Percentiles rank a stretch among this genome's conserved stretches.
Conservation (phyloP, 129 eudicot species). For the Cynara cardunculus region DNA sequence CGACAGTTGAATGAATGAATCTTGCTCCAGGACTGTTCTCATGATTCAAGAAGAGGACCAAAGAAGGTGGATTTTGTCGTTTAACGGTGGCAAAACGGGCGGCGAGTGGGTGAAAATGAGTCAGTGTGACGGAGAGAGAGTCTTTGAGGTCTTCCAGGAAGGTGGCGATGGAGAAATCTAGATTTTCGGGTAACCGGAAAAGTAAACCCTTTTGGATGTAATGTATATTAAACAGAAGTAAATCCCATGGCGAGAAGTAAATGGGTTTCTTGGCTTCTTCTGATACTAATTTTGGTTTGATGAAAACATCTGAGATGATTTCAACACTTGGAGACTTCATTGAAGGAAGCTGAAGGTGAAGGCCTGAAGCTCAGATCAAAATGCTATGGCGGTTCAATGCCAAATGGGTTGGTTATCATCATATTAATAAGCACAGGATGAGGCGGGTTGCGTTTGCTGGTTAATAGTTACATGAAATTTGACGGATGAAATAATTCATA, state of each 20-base stretch:
- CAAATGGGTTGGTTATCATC: no score
- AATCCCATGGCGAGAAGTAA: constrained; percentile 41
- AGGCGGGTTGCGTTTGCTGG: no score
- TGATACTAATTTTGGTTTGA: constrained; percentile 23
- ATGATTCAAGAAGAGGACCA: constrained; percentile 21
- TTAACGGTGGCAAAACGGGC: not conserved
- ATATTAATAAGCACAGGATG: no score
- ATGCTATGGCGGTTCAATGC: no score
- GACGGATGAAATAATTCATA: no score
- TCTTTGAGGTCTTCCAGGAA: not conserved
- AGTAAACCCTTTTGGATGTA: constrained; percentile 6
- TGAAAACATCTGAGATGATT: constrained; percentile 35
- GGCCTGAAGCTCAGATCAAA: no score
- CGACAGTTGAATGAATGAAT: constrained; percentile 28
- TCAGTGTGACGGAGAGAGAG: not conserved
- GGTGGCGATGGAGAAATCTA: not conserved
- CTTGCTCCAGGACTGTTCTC: constrained; percentile 12
- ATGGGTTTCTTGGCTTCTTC: constrained; percentile 34
- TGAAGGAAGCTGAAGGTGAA: not conserved
- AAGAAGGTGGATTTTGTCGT: constrained; percentile 25
- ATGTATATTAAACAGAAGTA: constrained; percentile 18
- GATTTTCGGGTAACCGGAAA: not conserved
- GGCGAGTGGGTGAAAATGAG: not conserved
- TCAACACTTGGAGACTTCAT: constrained; percentile 5
- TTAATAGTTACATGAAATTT: no score